Evolutionary conservation across 2,329 filamentous ascomycete genomes (phyloP).

Genomic region (Paraphoma sp.): DNA sequence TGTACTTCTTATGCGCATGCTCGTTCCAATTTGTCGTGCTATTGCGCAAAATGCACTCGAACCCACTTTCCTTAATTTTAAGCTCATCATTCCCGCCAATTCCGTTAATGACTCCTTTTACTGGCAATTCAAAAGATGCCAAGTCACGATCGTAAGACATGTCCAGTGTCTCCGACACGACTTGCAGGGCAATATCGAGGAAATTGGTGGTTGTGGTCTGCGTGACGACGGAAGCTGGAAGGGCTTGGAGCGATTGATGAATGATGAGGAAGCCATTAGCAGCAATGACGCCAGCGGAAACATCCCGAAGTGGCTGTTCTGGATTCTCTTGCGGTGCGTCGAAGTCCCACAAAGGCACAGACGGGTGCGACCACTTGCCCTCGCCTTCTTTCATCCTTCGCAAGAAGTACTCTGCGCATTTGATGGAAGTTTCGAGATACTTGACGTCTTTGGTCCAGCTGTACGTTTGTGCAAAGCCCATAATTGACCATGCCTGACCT

Average conservation of each 20-base stretch:
- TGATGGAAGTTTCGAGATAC: constrained; percentile 54
- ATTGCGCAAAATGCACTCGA: constrained; percentile 56
- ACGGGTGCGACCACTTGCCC: constrained; percentile 30
- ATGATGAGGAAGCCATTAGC: constrained; percentile 52
- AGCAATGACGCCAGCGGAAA: constrained; percentile 50
- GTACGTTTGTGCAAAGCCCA: constrained; percentile 57
- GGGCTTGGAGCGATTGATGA: constrained; percentile 40
- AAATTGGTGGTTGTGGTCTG: constrained; percentile 10
- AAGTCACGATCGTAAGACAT: constrained; percentile 39
- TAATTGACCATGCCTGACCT: constrained; percentile 59
- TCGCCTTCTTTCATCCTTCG: constrained; percentile 45
- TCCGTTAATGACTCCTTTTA: constrained; percentile 21
- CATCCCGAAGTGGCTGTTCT: constrained; percentile 42
- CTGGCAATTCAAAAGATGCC: constrained; percentile 25
- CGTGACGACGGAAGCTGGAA: constrained; percentile 6
- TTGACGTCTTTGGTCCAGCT: constrained; percentile 53
- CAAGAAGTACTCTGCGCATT: constrained; percentile 57
- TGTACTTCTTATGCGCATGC: constrained; percentile 54
- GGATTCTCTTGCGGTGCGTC: constrained; percentile 54
- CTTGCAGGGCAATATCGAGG: constrained; percentile 23
- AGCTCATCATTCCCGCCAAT: constrained; percentile 15
- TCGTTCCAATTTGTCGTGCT: constrained; percentile 58
- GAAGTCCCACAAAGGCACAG: constrained; percentile 60
- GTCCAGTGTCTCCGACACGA: constrained; percentile 36
- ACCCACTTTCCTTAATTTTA: constrained; percentile 34